Evolutionary conservation across 2,329 filamentous ascomycete genomes (phyloP), one percentile per base, ranked within the genome.

Genomic region (Trichophyton equinum): DNA sequence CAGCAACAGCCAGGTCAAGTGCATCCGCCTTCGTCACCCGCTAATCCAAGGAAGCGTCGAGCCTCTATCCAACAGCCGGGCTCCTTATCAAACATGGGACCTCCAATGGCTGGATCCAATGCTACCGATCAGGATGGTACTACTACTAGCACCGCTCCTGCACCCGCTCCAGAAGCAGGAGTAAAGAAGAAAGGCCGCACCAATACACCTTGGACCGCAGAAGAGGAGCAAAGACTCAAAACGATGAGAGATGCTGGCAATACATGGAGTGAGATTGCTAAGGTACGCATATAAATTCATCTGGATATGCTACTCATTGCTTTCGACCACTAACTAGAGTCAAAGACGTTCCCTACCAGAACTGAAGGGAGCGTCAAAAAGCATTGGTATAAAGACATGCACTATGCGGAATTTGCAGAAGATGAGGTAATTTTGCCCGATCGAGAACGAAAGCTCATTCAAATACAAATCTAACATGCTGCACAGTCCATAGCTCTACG

Each of bases 351-450:
- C 72, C 92, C 94, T 9, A 86, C 85, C 25, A 83, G 94, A 69
- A 99, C 94, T 47, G 94, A 99, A 76, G 94, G 94, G 6, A 96
- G 91, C 70, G 94, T 99, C 22, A 99, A 97, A 81, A 99, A 97
- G 77, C 94, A 99, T 74, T 99, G 94, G 92, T 97, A 99, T 76
- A 97, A 97, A 89, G 94, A 99, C 69, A 99, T 99, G 94, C 94
- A 99, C 73, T 97, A 97, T 73, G 94, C 94, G 66, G 94, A 97
- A 72, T 97, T 99, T 73, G 91, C 89, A 57, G 92, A 96, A 78
- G 91, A 97, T 71, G 94, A 96, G 84, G 90, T 95, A 82, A 56
- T 63, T 63, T 57, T 9, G 20, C 22, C 22, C 42, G 22, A 68
- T 71, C 71, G 68, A 9, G 40, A 53, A 40, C 57, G 38, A 42